phyloP scores from a whole-genome alignment of 805 yeast genomes.

The Candida saitoana region DNA sequence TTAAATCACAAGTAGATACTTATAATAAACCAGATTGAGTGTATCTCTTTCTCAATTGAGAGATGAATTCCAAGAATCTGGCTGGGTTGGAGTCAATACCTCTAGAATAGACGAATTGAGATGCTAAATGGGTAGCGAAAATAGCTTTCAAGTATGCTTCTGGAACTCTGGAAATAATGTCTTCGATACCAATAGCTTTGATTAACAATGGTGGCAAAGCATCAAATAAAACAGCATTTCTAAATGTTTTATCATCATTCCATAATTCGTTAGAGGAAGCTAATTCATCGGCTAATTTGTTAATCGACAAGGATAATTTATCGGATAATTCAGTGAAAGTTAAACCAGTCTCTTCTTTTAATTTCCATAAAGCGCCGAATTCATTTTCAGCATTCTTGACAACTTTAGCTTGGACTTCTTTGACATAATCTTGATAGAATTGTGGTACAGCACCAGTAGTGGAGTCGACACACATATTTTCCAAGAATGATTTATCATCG shows the following conservation, averaged over 20 bases:
- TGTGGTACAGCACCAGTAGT: slow-evolving; percentile 52
- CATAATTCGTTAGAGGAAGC: slow-evolving; percentile 78
- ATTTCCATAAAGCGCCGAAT: slow-evolving; percentile 82
- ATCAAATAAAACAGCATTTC: slow-evolving; percentile 69
- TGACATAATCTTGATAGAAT: slow-evolving; percentile 80
- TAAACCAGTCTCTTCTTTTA: slow-evolving; percentile 59
- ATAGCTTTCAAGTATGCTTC: slow-evolving; percentile 82
- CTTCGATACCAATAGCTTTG: slow-evolving; percentile 59
- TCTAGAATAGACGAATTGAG: slow-evolving; percentile 76
- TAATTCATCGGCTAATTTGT: slow-evolving; percentile 80
- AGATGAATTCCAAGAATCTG: slow-evolving; percentile 65
- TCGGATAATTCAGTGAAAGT: slow-evolving; percentile 74
- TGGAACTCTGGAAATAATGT: slow-evolving; percentile 75
- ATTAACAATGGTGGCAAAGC: slow-evolving; percentile 76
- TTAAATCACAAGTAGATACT: not conserved
- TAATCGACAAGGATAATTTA: slow-evolving; percentile 75
- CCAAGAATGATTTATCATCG: slow-evolving; percentile 76
- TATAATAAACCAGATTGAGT: slow-evolving; percentile 26
- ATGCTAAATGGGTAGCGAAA: slow-evolving; percentile 81
- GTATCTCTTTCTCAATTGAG: slow-evolving; percentile 49
- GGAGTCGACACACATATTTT: slow-evolving; percentile 73
- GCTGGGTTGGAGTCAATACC: slow-evolving; percentile 83
- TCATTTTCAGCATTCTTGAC: slow-evolving; percentile 76
- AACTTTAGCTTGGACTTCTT: slow-evolving; percentile 73
- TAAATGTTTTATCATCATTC: slow-evolving; percentile 71